Conservation (phyloP, 331 rosid genomes). For the Cydonia oblonga region DNA sequence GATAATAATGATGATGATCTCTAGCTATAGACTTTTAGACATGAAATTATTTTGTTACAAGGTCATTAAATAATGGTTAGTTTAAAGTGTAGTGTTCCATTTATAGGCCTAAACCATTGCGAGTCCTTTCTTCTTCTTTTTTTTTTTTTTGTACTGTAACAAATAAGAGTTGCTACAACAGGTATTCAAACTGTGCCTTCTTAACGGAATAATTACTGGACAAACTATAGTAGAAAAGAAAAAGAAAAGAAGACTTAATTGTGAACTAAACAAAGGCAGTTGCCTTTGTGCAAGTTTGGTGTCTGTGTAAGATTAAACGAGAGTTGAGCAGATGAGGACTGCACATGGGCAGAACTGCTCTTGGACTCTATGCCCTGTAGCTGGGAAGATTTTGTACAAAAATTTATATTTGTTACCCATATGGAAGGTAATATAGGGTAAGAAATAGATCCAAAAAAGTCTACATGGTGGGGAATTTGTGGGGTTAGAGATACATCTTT, state of each 20-base stretch:
- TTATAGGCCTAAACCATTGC: not conserved
- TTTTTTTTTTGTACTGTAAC: not conserved
- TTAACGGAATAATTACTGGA: not conserved
- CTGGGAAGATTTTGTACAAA: not conserved
- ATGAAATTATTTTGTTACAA: not conserved
- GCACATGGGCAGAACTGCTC: not conserved
- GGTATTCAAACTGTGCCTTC: not conserved
- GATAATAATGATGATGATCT: not conserved
- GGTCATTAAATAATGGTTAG: not conserved
- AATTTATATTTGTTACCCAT: not conserved
- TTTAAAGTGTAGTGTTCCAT: not conserved
- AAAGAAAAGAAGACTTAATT: not conserved
- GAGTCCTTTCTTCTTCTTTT: not conserved
- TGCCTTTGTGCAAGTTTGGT: not conserved
- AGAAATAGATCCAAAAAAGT: not conserved
- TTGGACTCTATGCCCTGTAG: not conserved
- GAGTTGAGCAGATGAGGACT: not conserved
- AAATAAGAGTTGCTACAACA: not conserved
- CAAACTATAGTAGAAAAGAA: not conserved
- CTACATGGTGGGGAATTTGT: not conserved
- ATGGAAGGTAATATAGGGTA: not conserved
- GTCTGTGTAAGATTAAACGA: not conserved
- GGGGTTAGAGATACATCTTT: not conserved
- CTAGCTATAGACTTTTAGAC: not conserved
- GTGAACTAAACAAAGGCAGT: not conserved